These are phyloP conservation scores for Phytophthora vignae DNA, from an alignment of 352 stramenopile species.

Conservation along the genomic window DNA sequence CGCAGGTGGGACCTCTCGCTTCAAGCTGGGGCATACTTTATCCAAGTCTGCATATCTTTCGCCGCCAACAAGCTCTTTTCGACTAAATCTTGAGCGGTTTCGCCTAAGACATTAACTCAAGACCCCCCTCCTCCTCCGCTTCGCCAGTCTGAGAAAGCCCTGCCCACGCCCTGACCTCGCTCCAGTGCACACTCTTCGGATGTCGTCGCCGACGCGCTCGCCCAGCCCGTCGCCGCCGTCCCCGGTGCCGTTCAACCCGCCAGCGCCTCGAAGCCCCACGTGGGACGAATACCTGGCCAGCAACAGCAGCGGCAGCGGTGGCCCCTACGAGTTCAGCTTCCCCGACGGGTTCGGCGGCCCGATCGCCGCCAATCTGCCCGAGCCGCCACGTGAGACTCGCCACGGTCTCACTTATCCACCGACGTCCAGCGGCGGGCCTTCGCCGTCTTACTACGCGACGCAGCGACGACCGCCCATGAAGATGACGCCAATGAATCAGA, in stretches of 20 bases:
- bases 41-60: conserved; percentile 25
- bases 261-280: conserved; percentile 12
- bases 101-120: conserved; percentile 16
- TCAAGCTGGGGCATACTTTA: conserved; percentile 18
- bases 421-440: conserved; percentile 7
- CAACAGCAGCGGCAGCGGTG: background rate
- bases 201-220: conserved; percentile 9
- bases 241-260: conserved; percentile 15
- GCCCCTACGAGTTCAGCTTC: conserved; percentile 24
- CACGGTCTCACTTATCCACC: conserved; percentile 1
- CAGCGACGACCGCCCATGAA: conserved; percentile 17
- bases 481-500: conserved; percentile 16
- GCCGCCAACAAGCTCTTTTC: background rate
- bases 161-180: background rate
- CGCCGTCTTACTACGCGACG: conserved; percentile 14
- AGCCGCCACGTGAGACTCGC: conserved; percentile 18
- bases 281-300: conserved; percentile 39
- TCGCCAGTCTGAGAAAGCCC: conserved; percentile 16
- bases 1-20: conserved; percentile 9
- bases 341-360: conserved; percentile 13
- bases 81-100: conserved; percentile 36
- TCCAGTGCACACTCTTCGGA: conserved; percentile 3
- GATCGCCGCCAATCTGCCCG: background rate
- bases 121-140: too few species aligned
- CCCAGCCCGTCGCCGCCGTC: conserved; percentile 17